phyloP scores from a whole-genome alignment of 371 early-diverging fungal genomes.

The Mortierella sp. region DNA sequence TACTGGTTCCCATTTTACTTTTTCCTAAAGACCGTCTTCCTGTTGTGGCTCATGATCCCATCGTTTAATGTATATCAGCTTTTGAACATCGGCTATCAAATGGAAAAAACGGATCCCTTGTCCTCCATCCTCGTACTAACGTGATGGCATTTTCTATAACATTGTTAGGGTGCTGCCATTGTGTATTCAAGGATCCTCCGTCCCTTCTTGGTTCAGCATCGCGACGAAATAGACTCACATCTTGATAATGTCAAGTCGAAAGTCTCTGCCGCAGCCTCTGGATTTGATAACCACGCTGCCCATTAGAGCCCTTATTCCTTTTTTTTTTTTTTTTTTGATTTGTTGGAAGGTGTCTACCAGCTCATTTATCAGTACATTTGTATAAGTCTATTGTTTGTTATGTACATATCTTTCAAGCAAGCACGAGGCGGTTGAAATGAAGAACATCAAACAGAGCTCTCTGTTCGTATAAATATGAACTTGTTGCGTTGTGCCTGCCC shows the following conservation, averaged over 20 bases:
- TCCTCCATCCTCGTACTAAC: background rate
- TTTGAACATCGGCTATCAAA: too few relatives aligned
- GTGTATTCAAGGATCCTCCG: conserved; percentile 66
- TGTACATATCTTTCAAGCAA: too few relatives aligned
- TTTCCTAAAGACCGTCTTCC: conserved; percentile 86
- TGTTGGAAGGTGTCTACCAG: too few relatives aligned
- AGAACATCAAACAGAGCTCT: too few relatives aligned
- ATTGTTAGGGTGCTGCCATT: conserved; percentile 64
- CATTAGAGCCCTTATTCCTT: too few relatives aligned
- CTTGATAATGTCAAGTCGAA: conserved; percentile 50
- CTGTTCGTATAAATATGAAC: too few relatives aligned
- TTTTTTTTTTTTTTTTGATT: too few relatives aligned
- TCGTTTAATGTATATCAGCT: conserved; percentile 75
- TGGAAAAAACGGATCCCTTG: background rate
- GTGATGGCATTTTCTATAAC: background rate
- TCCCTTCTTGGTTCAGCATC: conserved; percentile 64
- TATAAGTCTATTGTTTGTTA: too few relatives aligned
- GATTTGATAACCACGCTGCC: conserved; percentile 40
- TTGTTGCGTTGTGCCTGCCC: too few relatives aligned
- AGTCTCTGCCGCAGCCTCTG: conserved; percentile 52
- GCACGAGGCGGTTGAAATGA: too few relatives aligned
- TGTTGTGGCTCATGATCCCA: conserved; percentile 88
- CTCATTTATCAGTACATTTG: too few relatives aligned
- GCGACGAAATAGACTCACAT: conserved; percentile 41
- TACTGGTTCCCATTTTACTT: conserved; percentile 97